These are phyloP conservation scores for Gypsophila paniculata DNA, from an alignment of 179 eudicot genomes.

Conservation along the genomic window DNA sequence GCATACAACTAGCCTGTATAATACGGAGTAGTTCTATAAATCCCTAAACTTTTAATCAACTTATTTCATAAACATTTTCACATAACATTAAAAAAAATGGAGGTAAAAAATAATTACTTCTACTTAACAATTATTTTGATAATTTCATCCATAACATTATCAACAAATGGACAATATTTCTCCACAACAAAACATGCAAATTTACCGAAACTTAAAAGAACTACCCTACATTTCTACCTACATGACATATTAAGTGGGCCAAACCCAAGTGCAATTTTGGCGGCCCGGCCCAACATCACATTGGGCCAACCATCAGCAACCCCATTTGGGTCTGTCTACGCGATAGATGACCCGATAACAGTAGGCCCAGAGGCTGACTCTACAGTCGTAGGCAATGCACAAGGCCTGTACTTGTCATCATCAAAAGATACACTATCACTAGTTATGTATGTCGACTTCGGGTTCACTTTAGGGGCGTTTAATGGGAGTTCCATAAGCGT, in stretches of 20 bases:
- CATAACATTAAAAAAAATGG: conserved; percentile 5
- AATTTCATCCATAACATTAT: neutral
- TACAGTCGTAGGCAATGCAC: conserved; percentile 36
- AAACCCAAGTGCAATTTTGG: conserved; percentile 30
- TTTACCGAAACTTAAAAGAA: conserved; percentile 12
- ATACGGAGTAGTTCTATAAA: neutral
- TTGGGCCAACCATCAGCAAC: conserved; percentile 7
- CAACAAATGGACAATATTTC: conserved; percentile 1
- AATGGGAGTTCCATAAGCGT: conserved; percentile 39
- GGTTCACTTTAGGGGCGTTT: conserved; percentile 32
- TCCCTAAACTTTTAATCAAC: neutral
- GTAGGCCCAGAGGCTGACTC: conserved; percentile 36
- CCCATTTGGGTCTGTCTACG: conserved; percentile 17
- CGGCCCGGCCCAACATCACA: conserved; percentile 33
- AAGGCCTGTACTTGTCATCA: conserved; percentile 32
- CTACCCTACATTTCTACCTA: conserved; percentile 47
- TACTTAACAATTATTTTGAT: neutral
- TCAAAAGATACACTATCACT: conserved; percentile 21
- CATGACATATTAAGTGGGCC: conserved; percentile 39
- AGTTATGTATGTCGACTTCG: conserved; percentile 27
- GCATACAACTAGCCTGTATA: conserved; percentile 1
- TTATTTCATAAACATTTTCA: neutral
- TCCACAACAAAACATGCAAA: conserved; percentile 10
- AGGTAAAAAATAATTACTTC: neutral
- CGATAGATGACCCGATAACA: conserved; percentile 40